Evolutionary conservation across 208 protist species (phyloP).

Genomic region (Vickermania ingenoplastis): DNA sequence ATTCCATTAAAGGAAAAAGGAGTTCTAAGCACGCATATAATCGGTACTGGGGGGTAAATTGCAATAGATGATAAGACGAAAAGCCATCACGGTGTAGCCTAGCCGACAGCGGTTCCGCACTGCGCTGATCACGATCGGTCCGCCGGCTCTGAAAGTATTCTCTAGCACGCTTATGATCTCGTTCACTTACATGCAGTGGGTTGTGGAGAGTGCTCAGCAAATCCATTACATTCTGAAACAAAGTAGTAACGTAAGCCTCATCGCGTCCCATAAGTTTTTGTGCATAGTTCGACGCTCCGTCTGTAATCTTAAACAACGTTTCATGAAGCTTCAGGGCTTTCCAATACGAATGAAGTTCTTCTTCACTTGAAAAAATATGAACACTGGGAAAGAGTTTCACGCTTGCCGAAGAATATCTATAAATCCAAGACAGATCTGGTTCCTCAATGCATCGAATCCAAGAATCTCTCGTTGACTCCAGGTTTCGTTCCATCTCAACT

Average conservation of each 20-base stretch:
- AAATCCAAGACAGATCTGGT: too few species aligned
- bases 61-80: conserved; percentile 46
- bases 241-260: conserved; percentile 2
- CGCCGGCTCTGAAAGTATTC: not conserved
- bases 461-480: too few species aligned
- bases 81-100: conserved; percentile 34
- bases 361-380: not conserved
- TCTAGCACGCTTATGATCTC: not conserved
- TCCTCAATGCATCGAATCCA: too few species aligned
- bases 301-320: not conserved
- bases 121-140: too few species aligned
- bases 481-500: too few species aligned
- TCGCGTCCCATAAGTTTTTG: not conserved
- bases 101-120: conserved; percentile 6
- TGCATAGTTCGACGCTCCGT: not conserved
- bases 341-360: not conserved
- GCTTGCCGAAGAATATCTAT: too few species aligned
- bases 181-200: not conserved
- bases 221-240: conserved; percentile 12
- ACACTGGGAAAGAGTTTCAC: too few species aligned
- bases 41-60: conserved; percentile 55
- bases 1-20: conserved; percentile 44
- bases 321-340: not conserved
- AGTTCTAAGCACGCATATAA: conserved; percentile 65
- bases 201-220: not conserved